Evolutionary conservation across 2,329 filamentous ascomycete genomes (phyloP), one percentile per base, ranked within the genome.

Genomic region (Fusarium annulatum): DNA sequence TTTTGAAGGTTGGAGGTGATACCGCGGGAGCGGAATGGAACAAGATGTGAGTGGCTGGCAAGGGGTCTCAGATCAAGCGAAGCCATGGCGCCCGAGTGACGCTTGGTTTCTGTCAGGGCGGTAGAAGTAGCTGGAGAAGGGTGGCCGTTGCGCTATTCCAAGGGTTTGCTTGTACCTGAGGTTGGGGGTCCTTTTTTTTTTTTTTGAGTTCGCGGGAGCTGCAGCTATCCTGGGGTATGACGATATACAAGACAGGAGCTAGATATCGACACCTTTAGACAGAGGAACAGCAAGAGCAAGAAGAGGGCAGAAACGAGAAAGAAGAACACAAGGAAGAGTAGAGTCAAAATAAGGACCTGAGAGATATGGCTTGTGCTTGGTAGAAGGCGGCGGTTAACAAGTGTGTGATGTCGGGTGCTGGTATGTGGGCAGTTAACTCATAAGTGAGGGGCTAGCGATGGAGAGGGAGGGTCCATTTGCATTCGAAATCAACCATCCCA

Each of bases 361-460:
- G 19, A 48, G 63, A 67, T 67, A 71, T 74, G 64, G 67, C 64
- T 76, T 61, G 64, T 61, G 70, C 66, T 77, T 67, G 64, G 34
- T 28, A 48, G 49, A 63, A 64, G 65, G 55, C 64, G 66, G 66
- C 59, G 71, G 64, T 62, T 74, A 64, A 71, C 59, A 69, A 59
- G 75, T 77, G 75, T 77, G 71, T 69, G 59, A 77, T 77, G 67
- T 64, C 58, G 69, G 61, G 61, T 72, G 72, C 63, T 67, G 62
- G 63, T 72, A 76, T 74, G 73, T 72, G 73, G 73, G 71, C 71
- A 76, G 65, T 76, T 56, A 76, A 77, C 67, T 76, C 75, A 76
- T 74, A 67, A 61, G 69, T 74, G 75, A 77, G 75, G 75, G 75
- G 75, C 75, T 76, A 62, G 60, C 41, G 57, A 73, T 72, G 72